Percentiles rank a stretch among this genome's conserved stretches.
Evolutionary conservation across 441 rosid species (phyloP).

Genomic region (Geranium incanum): DNA sequence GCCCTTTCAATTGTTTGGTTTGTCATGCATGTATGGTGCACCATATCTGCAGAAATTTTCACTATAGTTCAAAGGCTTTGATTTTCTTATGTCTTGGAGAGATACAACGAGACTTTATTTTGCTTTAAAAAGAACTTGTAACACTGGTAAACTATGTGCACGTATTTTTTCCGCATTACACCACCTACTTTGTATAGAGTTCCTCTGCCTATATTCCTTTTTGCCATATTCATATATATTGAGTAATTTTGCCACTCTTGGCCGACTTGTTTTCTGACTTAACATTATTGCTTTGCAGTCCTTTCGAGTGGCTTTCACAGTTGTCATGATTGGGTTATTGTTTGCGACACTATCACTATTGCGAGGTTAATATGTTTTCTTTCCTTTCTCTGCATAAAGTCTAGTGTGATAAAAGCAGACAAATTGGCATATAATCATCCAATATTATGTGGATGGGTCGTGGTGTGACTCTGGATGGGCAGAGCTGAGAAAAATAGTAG

Average conservation of each 20-base stretch:
- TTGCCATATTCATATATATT: not conserved
- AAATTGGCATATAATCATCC: not conserved
- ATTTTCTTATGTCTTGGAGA: too few species aligned
- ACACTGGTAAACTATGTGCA: too few species aligned
- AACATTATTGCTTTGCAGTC: slow-evolving; percentile 41
- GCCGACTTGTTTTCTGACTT: slow-evolving; percentile 8
- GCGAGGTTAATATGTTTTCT: slow-evolving; percentile 45
- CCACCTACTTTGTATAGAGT: not conserved
- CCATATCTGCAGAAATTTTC: too few species aligned
- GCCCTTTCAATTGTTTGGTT: too few species aligned
- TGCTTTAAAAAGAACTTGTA: too few species aligned
- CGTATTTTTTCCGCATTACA: too few species aligned
- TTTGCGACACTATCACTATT: slow-evolving; percentile 59
- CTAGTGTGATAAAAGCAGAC: not conserved
- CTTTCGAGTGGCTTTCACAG: slow-evolving; percentile 62
- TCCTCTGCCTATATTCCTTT: not conserved
- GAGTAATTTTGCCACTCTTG: not conserved
- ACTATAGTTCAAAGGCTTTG: too few species aligned
- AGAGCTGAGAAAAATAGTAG: not conserved
- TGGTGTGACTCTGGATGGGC: not conserved
- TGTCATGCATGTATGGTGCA: too few species aligned
- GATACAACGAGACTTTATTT: too few species aligned
- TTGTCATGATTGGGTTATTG: slow-evolving; percentile 58
- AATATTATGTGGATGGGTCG: not conserved
- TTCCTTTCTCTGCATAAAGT: not conserved